phyloP scores from a whole-genome alignment of 192 early-diverging fungal genomes.

The Dissophora ornata region DNA sequence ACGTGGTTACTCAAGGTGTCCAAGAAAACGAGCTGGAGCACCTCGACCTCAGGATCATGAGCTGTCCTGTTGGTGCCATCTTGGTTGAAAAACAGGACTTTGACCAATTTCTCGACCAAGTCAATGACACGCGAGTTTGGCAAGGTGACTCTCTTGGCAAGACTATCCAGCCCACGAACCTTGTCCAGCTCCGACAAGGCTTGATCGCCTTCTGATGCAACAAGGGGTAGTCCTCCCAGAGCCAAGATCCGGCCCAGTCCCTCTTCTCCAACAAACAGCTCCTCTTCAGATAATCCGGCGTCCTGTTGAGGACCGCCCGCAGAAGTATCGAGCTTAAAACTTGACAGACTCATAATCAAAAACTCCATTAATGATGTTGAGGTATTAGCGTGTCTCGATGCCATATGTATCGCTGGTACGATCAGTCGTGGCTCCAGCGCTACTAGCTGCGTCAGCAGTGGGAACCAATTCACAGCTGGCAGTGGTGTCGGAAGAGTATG shows the following conservation, averaged over 20 bases:
- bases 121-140: constrained; percentile 50
- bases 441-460: constrained; percentile 42
- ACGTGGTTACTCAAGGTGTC: constrained; percentile 50
- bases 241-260: constrained; percentile 62
- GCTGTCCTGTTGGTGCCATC: background rate
- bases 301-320: constrained; percentile 7
- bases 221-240: constrained; percentile 53
- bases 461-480: constrained; percentile 69
- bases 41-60: constrained; percentile 26
- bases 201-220: constrained; percentile 16
- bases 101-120: constrained; percentile 39
- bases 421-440: constrained; percentile 32
- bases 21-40: constrained; percentile 55
- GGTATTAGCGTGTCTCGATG: constrained; percentile 56
- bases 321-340: constrained; percentile 26
- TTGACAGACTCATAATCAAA: constrained; percentile 52
- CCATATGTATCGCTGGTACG: constrained; percentile 50
- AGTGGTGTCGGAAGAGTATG: constrained; percentile 51
- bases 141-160: constrained; percentile 56
- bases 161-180: constrained; percentile 59
- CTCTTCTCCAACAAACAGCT: constrained; percentile 52
- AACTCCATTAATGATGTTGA: constrained; percentile 66
- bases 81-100: constrained; percentile 28
- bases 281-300: too few species aligned
- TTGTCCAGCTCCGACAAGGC: constrained; percentile 29